Evolutionary conservation across 208 protist genomes (phyloP).

Genomic region (Angomonas desouzai): DNA sequence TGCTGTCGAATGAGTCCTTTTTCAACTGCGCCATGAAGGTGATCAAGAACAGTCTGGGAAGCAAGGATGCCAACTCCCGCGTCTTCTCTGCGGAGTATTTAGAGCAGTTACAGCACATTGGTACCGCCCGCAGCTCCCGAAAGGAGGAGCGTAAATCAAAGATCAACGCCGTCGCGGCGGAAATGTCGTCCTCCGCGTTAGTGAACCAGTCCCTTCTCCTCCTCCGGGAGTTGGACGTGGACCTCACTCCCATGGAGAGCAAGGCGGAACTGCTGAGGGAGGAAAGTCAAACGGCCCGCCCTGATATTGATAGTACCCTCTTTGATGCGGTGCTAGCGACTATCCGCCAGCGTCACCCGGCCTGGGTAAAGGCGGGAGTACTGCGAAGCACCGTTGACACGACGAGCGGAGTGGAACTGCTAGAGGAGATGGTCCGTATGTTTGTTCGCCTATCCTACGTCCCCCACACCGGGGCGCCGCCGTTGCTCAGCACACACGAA

Average conservation of each 20-base stretch:
- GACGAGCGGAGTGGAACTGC: constrained; percentile 3
- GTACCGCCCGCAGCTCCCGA: constrained; percentile 38
- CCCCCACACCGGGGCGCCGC: constrained; percentile 66
- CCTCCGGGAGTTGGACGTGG: constrained; percentile 36
- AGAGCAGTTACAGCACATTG: constrained; percentile 37
- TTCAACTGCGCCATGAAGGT: constrained; percentile 35
- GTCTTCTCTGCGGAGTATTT: constrained; percentile 52
- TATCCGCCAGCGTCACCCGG: constrained; percentile 60
- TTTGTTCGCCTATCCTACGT: constrained; percentile 82
- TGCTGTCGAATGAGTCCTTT: constrained; percentile 44
- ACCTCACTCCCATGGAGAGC: constrained; percentile 39
- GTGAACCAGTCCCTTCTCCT: constrained; percentile 51
- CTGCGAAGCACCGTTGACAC: constrained; percentile 17
- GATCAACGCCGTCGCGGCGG: constrained; percentile 26
- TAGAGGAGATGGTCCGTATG: constrained; percentile 63
- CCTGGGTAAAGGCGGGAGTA: constrained; percentile 65
- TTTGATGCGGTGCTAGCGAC: constrained; percentile 36
- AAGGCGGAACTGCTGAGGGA: constrained; percentile 18
- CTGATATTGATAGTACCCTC: constrained; percentile 27
- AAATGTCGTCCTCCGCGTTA: constrained; percentile 51
- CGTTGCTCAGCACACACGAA: constrained; percentile 74
- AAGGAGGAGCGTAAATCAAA: constrained; percentile 14
- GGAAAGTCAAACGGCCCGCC: constrained; percentile 22
- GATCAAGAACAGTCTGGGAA: constrained; percentile 55
- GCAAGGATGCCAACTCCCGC: constrained; percentile 33